A percentile compares a stretch with the other conserved stretches of the same genome.
phyloP scores from a whole-genome alignment of 495 filamentous ascomycete species.

The Penicillium longicatenatum region DNA sequence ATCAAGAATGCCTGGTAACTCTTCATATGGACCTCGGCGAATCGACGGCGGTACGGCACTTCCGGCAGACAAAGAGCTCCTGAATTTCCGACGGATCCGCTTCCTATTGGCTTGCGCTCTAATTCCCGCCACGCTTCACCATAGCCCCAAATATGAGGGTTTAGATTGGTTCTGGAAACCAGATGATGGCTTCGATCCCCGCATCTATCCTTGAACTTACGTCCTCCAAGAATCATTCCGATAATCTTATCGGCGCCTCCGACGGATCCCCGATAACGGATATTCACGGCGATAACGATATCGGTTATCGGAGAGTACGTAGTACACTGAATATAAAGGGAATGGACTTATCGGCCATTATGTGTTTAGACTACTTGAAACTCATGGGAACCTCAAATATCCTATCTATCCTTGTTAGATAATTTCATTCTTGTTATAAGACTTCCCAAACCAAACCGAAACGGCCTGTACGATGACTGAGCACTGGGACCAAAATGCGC shows the following conservation, averaged over 20 bases:
- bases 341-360: neutral
- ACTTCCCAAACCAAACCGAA: neutral
- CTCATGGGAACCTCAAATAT: neutral
- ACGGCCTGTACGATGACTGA: slow-evolving; percentile 12
- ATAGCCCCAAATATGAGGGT: neutral
- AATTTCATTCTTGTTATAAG: neutral
- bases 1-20: too few relatives aligned
- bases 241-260: neutral
- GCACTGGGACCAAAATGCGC: slow-evolving; percentile 25
- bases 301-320: slow-evolving; percentile 7
- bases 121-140: neutral
- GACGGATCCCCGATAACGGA: slow-evolving; percentile 22
- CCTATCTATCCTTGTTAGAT: neutral
- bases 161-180: neutral
- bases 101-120: slow-evolving; percentile 15
- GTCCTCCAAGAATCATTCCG: neutral
- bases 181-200: neutral
- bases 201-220: slow-evolving; percentile 4
- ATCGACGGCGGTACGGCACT: neutral
- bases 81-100: slow-evolving; percentile 9
- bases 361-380: neutral
- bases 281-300: slow-evolving; percentile 19
- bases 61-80: neutral
- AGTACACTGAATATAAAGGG: neutral
- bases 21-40: too few relatives aligned